Percentiles rank a stretch among this genome's conserved stretches.
Evolutionary conservation across 306 rosid genomes (phyloP).

Genomic region (Morella rubra): DNA sequence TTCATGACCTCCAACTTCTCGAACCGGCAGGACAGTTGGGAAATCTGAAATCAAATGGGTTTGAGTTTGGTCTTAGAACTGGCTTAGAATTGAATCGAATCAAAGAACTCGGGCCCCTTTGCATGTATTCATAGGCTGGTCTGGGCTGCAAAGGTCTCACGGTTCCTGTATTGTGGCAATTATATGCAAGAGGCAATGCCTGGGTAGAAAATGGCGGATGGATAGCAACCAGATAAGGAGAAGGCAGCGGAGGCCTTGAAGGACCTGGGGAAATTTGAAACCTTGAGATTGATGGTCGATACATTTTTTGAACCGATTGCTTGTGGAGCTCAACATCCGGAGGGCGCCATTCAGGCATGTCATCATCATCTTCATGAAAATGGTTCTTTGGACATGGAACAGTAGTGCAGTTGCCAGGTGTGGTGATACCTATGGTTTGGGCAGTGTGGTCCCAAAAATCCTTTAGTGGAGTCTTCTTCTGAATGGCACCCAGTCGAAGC

Average conservation of each 20-base stretch:
- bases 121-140: not conserved
- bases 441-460: not conserved
- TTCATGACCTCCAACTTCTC: slow-evolving; percentile 16
- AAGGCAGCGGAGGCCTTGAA: not conserved
- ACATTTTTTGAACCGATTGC: not conserved
- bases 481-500: not conserved
- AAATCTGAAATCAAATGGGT: not conserved
- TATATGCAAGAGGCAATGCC: not conserved
- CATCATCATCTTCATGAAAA: slow-evolving; percentile 19
- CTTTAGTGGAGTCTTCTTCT: slow-evolving; percentile 16
- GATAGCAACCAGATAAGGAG: not conserved
- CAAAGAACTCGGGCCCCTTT: slow-evolving; percentile 5
- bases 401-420: not conserved
- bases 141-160: slow-evolving; percentile 2
- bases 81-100: not conserved
- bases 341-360: slow-evolving; percentile 31
- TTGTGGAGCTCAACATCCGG: slow-evolving; percentile 8
- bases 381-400: not conserved
- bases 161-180: not conserved
- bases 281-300: slow-evolving; percentile 2
- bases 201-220: slow-evolving; percentile 9
- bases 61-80: slow-evolving; percentile 2
- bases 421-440: slow-evolving; percentile 9
- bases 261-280: not conserved
- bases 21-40: slow-evolving; percentile 2